phyloP scores from a whole-genome alignment of 73 alveolate species.

The Tetrahymena borealis region DNA sequence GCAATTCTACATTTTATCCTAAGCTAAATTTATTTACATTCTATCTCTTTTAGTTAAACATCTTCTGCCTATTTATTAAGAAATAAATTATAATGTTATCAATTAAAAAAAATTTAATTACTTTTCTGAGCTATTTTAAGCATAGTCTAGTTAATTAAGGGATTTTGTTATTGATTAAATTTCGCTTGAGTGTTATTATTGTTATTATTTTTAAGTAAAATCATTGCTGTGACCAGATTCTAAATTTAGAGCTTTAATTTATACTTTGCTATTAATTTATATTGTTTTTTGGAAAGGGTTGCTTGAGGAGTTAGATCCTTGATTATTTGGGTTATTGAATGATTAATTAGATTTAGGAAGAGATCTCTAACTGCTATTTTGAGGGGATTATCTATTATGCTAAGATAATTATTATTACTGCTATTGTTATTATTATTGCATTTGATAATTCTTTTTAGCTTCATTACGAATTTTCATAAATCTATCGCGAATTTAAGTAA shows the following conservation, averaged over 20 bases:
- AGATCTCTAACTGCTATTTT: not conserved
- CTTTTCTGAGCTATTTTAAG: not conserved
- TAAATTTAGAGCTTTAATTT: not conserved
- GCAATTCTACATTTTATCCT: slow-evolving; percentile 10
- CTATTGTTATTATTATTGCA: not conserved
- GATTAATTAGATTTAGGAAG: not conserved
- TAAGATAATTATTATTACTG: not conserved
- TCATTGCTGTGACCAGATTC: not conserved
- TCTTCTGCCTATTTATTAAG: not conserved
- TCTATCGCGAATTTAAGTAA: slow-evolving; percentile 66
- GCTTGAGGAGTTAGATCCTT: not conserved
- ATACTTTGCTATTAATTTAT: slow-evolving; percentile 9
- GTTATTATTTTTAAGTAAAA: not conserved
- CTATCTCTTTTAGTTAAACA: slow-evolving; percentile 16
- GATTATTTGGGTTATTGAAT: not conserved
- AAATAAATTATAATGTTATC: slow-evolving; percentile 18
- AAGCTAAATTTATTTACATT: slow-evolving; percentile 6
- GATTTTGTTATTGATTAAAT: not conserved
- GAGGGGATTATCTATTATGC: not conserved
- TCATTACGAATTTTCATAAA: slow-evolving; percentile 61
- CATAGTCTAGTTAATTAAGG: not conserved
- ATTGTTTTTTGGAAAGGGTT: not conserved
- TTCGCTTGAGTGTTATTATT: not conserved
- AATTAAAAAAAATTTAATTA: not conserved
- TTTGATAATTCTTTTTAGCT: slow-evolving; percentile 23